Conservation (phyloP, 2,329 filamentous ascomycete genomes). For the Dactylellina drechsleri region DNA sequence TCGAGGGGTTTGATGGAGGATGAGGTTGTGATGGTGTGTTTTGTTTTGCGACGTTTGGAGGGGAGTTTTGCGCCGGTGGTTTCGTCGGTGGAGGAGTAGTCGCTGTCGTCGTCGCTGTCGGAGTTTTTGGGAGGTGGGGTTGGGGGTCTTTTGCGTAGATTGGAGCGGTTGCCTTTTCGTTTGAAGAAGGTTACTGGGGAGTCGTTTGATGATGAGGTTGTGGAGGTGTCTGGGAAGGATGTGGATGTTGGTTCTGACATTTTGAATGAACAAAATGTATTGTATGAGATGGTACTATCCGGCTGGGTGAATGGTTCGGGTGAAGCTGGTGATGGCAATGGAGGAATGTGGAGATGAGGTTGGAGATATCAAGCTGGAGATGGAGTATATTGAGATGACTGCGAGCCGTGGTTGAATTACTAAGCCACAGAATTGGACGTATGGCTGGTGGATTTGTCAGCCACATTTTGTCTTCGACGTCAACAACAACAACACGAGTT, state of each 20-base stretch:
- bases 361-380: constrained; percentile 18
- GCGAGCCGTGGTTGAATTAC: constrained; percentile 12
- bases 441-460: constrained; percentile 23
- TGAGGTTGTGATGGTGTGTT: constrained; percentile 72
- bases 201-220: constrained; percentile 56
- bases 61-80: constrained; percentile 67
- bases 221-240: neutral
- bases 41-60: constrained; percentile 79
- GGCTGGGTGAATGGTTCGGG: neutral
- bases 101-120: constrained; percentile 67
- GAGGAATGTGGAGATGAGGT: constrained; percentile 3
- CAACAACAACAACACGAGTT: neutral
- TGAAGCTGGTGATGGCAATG: constrained; percentile 8
- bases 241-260: too few relatives aligned
- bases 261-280: too few relatives aligned
- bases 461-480: neutral
- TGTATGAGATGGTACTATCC: too few relatives aligned
- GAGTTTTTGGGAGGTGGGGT: constrained; percentile 75
- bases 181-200: constrained; percentile 84
- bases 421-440: constrained; percentile 20
- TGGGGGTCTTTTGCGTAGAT: constrained; percentile 80
- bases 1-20: constrained; percentile 66
- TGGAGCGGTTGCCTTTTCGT: constrained; percentile 75
- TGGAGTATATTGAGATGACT: too few relatives aligned
- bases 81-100: constrained; percentile 76